phyloP scores from a whole-genome alignment of 306 rosid species.

The Gillenia trifoliata region DNA sequence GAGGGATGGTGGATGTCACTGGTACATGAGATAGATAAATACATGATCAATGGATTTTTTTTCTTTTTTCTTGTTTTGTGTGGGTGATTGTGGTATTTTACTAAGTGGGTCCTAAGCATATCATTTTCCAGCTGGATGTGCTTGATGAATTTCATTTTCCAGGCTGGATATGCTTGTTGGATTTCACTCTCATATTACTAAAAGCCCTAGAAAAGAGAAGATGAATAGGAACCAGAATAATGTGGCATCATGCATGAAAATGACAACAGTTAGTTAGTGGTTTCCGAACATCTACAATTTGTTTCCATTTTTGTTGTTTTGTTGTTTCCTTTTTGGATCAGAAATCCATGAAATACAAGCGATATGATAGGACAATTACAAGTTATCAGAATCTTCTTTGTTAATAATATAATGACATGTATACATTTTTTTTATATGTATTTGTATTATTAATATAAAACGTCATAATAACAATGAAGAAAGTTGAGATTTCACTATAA shows the following conservation, averaged over 20 bases:
- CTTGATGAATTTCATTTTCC: neutral
- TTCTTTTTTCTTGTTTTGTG: neutral
- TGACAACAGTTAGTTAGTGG: neutral
- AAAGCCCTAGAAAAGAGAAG: too few species aligned
- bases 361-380: neutral
- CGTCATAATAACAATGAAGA: too few species aligned
- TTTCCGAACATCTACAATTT: neutral
- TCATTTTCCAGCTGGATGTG: neutral
- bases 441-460: too few species aligned
- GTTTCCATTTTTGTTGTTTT: neutral
- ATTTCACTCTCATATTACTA: neutral
- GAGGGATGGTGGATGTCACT: neutral
- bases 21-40: too few species aligned
- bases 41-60: too few species aligned
- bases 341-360: neutral
- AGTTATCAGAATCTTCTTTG: neutral
- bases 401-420: too few species aligned
- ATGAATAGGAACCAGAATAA: neutral
- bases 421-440: too few species aligned
- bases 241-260: neutral
- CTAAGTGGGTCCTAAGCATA: neutral
- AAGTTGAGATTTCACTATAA: rapidly evolving
- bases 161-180: conserved; percentile 6
- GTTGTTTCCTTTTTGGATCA: neutral
- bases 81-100: neutral